A percentile compares a stretch with the other conserved stretches of the same genome.
These are phyloP conservation scores for Punctularia strigosozonata DNA, from an alignment of 768 basidiomycete species.

Conservation along the genomic window DNA sequence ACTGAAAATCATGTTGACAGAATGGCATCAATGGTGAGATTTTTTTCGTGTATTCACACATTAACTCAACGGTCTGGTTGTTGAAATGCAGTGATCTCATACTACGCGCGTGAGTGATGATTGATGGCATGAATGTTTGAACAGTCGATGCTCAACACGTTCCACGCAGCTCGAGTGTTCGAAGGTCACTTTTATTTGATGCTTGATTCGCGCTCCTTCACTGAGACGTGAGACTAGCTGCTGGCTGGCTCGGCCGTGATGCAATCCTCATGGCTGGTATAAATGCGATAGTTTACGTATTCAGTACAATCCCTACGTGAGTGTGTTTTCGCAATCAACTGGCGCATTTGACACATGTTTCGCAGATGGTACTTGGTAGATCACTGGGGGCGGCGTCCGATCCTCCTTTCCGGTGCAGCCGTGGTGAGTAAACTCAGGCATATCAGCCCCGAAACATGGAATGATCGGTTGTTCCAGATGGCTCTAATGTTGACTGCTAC, in stretches of 20 bases:
- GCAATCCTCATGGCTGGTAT: conserved; percentile 95
- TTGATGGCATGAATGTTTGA: not conserved
- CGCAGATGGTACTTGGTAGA: conserved; percentile 89
- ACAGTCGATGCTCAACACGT: not conserved
- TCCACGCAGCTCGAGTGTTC: conserved; percentile 64
- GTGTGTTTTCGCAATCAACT: conserved; percentile 15
- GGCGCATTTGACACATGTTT: conserved; percentile 4
- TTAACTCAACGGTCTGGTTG: conserved; percentile 1
- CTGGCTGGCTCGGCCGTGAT: conserved; percentile 90
- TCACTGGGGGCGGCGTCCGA: conserved; percentile 78
- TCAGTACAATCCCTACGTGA: conserved; percentile 76
- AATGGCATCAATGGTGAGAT: conserved; percentile 85
- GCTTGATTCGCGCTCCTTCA: not conserved
- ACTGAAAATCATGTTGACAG: conserved; percentile 24
- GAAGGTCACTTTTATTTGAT: conserved; percentile 43
- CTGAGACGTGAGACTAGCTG: conserved; percentile 39
- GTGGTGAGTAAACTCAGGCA: conserved; percentile 34
- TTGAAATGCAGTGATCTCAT: conserved; percentile 66
- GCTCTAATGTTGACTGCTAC: conserved; percentile 65
- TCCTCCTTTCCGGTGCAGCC: conserved; percentile 78
- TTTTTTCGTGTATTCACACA: conserved; percentile 2
- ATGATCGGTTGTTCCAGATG: conserved; percentile 41
- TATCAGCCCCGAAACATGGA: not conserved
- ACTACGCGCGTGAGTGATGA: conserved; percentile 71
- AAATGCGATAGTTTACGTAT: conserved; percentile 72